Conservation (phyloP, 441 rosid species). For the Euphorbia schlechtendalii region DNA sequence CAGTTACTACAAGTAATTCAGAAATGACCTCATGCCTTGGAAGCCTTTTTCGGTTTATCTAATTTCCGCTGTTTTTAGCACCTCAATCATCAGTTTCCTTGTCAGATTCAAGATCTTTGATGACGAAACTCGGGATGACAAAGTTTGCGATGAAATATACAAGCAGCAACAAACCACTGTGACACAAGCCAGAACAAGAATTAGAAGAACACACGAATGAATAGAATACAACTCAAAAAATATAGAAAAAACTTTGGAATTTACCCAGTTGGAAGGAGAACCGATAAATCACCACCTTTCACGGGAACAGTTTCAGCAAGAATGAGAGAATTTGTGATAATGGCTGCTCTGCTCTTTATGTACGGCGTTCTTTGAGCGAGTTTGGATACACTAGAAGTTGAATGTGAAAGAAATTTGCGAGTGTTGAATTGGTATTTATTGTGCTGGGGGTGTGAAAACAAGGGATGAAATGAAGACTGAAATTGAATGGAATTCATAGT, state of each 20-base stretch:
- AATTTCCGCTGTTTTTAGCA: not conserved
- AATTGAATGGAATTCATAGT: conserved; percentile 14
- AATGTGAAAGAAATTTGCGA: not conserved
- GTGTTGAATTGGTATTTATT: not conserved
- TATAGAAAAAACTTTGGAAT: not conserved
- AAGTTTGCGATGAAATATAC: conserved; percentile 45
- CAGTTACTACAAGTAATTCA: too few species aligned
- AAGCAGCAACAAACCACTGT: conserved; percentile 40
- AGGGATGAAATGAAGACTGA: conserved; percentile 10
- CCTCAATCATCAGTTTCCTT: conserved; percentile 28
- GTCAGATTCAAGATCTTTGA: conserved; percentile 32
- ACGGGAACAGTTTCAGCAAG: conserved; percentile 24
- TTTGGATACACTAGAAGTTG: not conserved
- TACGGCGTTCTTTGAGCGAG: not conserved
- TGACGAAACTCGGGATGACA: conserved; percentile 39
- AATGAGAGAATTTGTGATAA: conserved; percentile 17
- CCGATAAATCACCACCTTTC: conserved; percentile 29
- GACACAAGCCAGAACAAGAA: conserved; percentile 8
- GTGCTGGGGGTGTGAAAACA: conserved; percentile 4
- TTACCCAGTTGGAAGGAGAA: conserved; percentile 35
- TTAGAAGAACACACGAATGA: not conserved
- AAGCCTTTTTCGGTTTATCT: not conserved
- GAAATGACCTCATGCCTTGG: not conserved
- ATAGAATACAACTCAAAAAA: not conserved
- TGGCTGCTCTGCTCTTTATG: conserved; percentile 19